These are phyloP conservation scores for Nectriaceae sp. DNA, from an alignment of 2,329 filamentous ascomycete species.

Conservation along the genomic window DNA sequence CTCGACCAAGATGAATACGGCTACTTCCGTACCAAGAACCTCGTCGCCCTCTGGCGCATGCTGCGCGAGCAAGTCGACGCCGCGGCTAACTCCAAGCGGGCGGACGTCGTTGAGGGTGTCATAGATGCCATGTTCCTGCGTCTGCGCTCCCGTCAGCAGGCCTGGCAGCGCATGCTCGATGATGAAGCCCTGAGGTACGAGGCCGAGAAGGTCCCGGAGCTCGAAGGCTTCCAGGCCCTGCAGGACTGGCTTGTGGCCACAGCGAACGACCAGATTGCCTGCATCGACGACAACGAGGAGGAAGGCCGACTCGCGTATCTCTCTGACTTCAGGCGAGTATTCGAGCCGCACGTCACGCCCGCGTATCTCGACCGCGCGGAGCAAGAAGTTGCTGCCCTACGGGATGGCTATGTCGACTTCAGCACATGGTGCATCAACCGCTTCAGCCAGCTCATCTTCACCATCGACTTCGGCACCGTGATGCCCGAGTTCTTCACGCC, in stretches of 20 bases:
- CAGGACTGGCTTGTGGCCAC: slow-evolving; percentile 97
- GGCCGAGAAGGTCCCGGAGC: slow-evolving; percentile 50
- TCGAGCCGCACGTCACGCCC: slow-evolving; percentile 77
- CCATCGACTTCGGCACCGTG: slow-evolving; percentile 82
- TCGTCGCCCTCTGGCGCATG: slow-evolving; percentile 97
- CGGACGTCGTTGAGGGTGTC: slow-evolving; percentile 91
- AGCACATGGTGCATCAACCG: slow-evolving; percentile 89
- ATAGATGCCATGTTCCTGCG: slow-evolving; percentile 94
- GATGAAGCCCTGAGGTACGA: slow-evolving; percentile 80
- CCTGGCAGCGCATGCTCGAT: slow-evolving; percentile 87
- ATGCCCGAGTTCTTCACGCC: slow-evolving; percentile 89
- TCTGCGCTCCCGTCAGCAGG: slow-evolving; percentile 77
- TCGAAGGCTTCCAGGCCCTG: slow-evolving; percentile 73
- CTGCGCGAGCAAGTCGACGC: slow-evolving; percentile 88
- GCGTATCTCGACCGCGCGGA: slow-evolving; percentile 77
- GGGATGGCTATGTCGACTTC: slow-evolving; percentile 92
- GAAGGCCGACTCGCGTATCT: slow-evolving; percentile 78
- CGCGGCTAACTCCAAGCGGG: slow-evolving; percentile 79
- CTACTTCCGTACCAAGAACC: slow-evolving; percentile 87
- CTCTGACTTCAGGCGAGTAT: slow-evolving; percentile 80
- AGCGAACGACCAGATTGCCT: slow-evolving; percentile 98
- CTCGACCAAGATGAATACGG: slow-evolving; percentile 87
- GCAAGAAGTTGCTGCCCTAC: slow-evolving; percentile 71
- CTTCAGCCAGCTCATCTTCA: slow-evolving; percentile 86
- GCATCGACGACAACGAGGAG: slow-evolving; percentile 89